A percentile compares a stretch with the other conserved stretches of the same genome.
phyloP scores from a whole-genome alignment of 768 basidiomycete genomes.

The Boletus reticulatus region DNA sequence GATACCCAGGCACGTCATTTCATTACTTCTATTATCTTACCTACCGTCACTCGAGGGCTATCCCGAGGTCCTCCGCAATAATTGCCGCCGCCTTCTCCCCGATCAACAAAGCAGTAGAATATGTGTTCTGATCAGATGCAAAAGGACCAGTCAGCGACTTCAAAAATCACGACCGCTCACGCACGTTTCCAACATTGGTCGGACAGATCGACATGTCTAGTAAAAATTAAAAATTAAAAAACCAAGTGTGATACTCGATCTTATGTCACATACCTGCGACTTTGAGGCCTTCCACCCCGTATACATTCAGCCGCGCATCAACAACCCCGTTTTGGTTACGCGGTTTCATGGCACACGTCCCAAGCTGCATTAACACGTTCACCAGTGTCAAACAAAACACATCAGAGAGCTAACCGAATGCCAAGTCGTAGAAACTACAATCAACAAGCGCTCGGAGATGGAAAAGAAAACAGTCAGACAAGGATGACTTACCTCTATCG shows the following conservation, averaged over 20 bases:
- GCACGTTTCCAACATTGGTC: conserved; percentile 24
- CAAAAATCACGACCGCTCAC: neutral
- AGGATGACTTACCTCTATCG: conserved; percentile 4
- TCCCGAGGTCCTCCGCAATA: conserved; percentile 49
- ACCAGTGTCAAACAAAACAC: neutral
- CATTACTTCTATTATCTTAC: too few relatives aligned
- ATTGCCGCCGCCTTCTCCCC: conserved; percentile 64
- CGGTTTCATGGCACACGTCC: conserved; percentile 70
- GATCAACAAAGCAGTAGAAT: conserved; percentile 42
- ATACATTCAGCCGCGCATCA: conserved; percentile 58
- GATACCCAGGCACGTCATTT: too few relatives aligned
- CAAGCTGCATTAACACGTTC: conserved; percentile 38
- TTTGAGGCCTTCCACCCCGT: conserved; percentile 57
- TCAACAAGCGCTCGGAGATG: neutral
- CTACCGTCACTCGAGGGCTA: too few relatives aligned
- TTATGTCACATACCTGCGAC: conserved; percentile 46
- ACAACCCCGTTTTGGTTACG: conserved; percentile 60
- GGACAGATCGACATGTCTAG: conserved; percentile 39
- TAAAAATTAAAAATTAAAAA: neutral
- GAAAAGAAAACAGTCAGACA: neutral
- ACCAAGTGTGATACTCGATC: neutral
- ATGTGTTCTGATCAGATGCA: conserved; percentile 34
- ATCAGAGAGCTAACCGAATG: conserved; percentile 13
- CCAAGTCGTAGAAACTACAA: conserved; percentile 6
- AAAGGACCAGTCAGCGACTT: neutral